These are phyloP conservation scores for Yamadazyma spencermartinsiae DNA, from an alignment of 1,139 yeast species.

Conservation along the genomic window DNA sequence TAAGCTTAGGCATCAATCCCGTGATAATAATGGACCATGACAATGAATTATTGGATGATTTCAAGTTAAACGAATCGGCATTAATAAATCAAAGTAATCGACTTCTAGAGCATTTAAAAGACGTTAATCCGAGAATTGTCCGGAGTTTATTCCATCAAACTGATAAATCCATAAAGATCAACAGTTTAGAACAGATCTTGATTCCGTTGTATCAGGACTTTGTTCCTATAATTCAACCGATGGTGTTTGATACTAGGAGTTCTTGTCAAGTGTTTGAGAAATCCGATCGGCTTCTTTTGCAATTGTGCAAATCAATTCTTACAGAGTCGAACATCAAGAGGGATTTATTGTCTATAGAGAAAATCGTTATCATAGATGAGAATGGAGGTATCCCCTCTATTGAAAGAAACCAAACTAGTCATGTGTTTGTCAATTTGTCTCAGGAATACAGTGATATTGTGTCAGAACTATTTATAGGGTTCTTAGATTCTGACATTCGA, in stretches of 20 bases:
- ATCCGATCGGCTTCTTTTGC: slow-evolving; percentile 32
- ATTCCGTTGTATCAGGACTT: slow-evolving; percentile 46
- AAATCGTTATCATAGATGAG: slow-evolving; percentile 74
- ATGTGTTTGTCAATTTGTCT: slow-evolving; percentile 79
- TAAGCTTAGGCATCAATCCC: slow-evolving; percentile 49
- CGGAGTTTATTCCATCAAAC: slow-evolving; percentile 28
- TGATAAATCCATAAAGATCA: slow-evolving; percentile 17
- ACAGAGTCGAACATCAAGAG: slow-evolving; percentile 10
- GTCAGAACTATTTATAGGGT: slow-evolving; percentile 60
- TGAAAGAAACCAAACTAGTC: slow-evolving; percentile 80
- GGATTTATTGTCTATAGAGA: slow-evolving; percentile 64
- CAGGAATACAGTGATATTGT: slow-evolving; percentile 76
- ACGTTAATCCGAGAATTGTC: slow-evolving; percentile 27
- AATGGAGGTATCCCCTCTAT: slow-evolving; percentile 89
- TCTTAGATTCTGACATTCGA: slow-evolving; percentile 42
- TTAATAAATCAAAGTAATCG: slow-evolving; percentile 36
- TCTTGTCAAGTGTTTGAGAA: slow-evolving; percentile 31
- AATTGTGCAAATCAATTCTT: slow-evolving; percentile 30
- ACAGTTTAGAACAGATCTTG: slow-evolving; percentile 34
- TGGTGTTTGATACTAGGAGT: slow-evolving; percentile 44
- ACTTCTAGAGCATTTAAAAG: slow-evolving; percentile 27
- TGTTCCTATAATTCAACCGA: slow-evolving; percentile 64
- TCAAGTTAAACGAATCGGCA: slow-evolving; percentile 32
- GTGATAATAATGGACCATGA: slow-evolving; percentile 39
- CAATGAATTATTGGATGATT: slow-evolving; percentile 25